Evolutionary conservation across 345 rosid species (phyloP), one percentile per base, ranked within the genome.

Genomic region (Dovyalis caffra): DNA sequence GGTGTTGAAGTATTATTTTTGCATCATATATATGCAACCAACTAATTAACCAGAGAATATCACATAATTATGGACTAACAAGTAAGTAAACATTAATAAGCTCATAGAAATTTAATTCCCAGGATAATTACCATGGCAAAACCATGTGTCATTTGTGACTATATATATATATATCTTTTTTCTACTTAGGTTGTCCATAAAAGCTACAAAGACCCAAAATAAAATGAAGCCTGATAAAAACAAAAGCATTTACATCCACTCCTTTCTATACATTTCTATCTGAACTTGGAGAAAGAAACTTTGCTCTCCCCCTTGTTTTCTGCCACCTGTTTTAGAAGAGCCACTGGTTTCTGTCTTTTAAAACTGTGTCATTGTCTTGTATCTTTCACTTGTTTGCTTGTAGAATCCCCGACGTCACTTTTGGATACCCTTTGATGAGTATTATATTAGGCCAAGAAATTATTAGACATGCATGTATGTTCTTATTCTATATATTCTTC

Each of bases 271-370:
- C n/a, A 23, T 21, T 21, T 51, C 57, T 21, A 6, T 21, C 25
- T 7, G 56, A 2, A 6, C 21, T 15, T 8, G 23, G 57, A 51
- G 25, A 51, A 21, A 2, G 25, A n/a, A 10, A 1, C 25, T 9
- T 25, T 51, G 51, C 51, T n/a, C 57, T 6, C 21, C n/a, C 68
- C 62, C 3, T n/a, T 60, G 70, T 69, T 79, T 53, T 57, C 34
- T 53, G 85, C 87, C 78, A 72, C 78, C 64, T 40, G 82, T 77
- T 84, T 79, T 62, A 7, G n/a, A 8, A 28, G 49, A 35, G 76
- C 85, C 79, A 38, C 61, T 74, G 81, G 81, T 79, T 84, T 84
- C 69, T 25, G 28, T 1, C 11, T 18, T 32, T 16, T 8, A 3
- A 35, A 15, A 37, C 49, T 28, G 0, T 9, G 11, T 15, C 68